Evolutionary conservation across 2,329 filamentous ascomycete genomes (phyloP).

Genomic region (Mycogone perniciosa): DNA sequence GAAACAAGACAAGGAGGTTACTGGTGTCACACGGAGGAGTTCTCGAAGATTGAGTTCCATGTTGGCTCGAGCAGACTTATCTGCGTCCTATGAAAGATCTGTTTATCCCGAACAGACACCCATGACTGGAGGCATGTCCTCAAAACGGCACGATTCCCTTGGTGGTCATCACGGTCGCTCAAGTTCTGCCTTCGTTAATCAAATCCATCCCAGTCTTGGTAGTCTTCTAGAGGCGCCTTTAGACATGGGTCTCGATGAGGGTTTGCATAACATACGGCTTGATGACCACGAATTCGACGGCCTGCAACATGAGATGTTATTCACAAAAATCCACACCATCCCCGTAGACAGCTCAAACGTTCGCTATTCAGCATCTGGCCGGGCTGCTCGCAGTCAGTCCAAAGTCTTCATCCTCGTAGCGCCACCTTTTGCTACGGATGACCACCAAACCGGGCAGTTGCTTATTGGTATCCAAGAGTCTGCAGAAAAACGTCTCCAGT

Average conservation of each 20-base stretch:
- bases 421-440: slow-evolving; percentile 49
- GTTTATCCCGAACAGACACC: slow-evolving; percentile 65
- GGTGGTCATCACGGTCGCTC: slow-evolving; percentile 35
- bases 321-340: slow-evolving; percentile 64
- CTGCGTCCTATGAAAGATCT: slow-evolving; percentile 73
- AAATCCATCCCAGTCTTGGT: slow-evolving; percentile 46
- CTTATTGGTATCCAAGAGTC: slow-evolving; percentile 65
- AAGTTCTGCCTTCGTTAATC: slow-evolving; percentile 38
- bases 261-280: slow-evolving; percentile 65
- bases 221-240: slow-evolving; percentile 63
- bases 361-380: slow-evolving; percentile 50
- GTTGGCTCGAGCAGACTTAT: slow-evolving; percentile 79
- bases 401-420: slow-evolving; percentile 63
- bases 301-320: slow-evolving; percentile 63
- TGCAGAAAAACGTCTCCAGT: slow-evolving; percentile 59
- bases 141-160: slow-evolving; percentile 67
- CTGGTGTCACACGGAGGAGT: slow-evolving; percentile 49
- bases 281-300: slow-evolving; percentile 68
- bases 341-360: slow-evolving; percentile 55
- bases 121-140: slow-evolving; percentile 34
- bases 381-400: slow-evolving; percentile 47
- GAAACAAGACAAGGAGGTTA: slow-evolving; percentile 52
- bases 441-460: slow-evolving; percentile 47
- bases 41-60: slow-evolving; percentile 85
- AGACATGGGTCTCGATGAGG: slow-evolving; percentile 64